Base-by-base conservation (phyloP, 2,329 filamentous ascomycete genomes). In the Orbilia ellipsospora region DNA sequence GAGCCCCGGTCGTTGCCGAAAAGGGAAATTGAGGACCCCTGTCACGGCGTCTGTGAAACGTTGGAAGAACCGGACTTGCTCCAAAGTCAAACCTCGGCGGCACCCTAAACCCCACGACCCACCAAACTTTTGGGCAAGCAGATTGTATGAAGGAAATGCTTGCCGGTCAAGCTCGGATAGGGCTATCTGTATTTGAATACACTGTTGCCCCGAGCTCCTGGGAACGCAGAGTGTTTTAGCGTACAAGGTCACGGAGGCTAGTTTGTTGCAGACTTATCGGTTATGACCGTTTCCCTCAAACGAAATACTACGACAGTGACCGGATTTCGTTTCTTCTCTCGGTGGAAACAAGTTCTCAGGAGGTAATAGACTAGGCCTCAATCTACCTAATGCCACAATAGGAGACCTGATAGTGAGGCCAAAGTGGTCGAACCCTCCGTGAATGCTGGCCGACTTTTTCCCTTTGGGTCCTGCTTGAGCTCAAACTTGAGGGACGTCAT, bases 31-130 rank as follows among this genome's bases (percentile, higher is more conserved):
- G 16, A 31, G 7, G 18, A 54, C 67, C 72, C 64, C 72, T 60
- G 72, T 44, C 44, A 28, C 64, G 64, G 64, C 70, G 70, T 64
- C 48, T 75, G 72, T 75, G 72, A 75, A 69, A 75, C 72, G 64
- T 75, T 65, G 40, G 56, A 61, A 60, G 59, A 69, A 75, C 72
- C 72, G 60, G 45, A 64, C 28, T 23, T 72, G 67, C 64, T 63
- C 67, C 65, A 72, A 48, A 20, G 52, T 75, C 72, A 75, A 75
- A 75, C 72, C 45, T 56, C 72, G 48, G 63, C 63, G 59, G 64
- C 56, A 69, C 18, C 70, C 60, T 68, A 18, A 64, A 52, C 63
- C 59, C 48, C 54, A 15, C 13, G 20, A 57, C 28, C 54, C 18
- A 16, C n/a, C 28, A 42, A 26, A 42, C 45, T 40, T 54, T 31